A percentile compares a stretch with the other conserved stretches of the same genome.
Conservation (phyloP, 2,329 filamentous ascomycete species). For the Claviceps lovelessii region DNA sequence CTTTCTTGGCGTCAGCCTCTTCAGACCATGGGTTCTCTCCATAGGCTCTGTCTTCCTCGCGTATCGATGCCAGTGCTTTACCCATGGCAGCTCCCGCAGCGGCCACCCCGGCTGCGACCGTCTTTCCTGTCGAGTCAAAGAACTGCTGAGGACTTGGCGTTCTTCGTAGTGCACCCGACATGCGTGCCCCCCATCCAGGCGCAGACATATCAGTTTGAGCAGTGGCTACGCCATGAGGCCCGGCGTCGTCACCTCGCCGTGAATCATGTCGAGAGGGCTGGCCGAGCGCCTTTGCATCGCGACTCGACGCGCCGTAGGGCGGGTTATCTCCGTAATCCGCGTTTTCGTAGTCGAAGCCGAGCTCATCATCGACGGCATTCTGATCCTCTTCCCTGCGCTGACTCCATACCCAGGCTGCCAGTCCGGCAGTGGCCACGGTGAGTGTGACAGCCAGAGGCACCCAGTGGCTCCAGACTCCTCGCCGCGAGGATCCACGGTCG, state of each 20-base stretch:
- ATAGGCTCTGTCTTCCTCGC: slow-evolving; percentile 72
- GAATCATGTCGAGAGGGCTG: slow-evolving; percentile 20
- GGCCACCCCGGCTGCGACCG: slow-evolving; percentile 65
- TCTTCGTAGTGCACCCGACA: slow-evolving; percentile 67
- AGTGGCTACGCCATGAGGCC: slow-evolving; percentile 26
- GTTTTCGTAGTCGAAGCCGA: slow-evolving; percentile 32
- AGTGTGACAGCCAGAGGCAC: slow-evolving; percentile 76
- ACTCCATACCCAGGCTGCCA: slow-evolving; percentile 89
- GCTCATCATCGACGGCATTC: slow-evolving; percentile 41
- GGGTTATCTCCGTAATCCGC: slow-evolving; percentile 41
- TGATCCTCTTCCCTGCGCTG: slow-evolving; percentile 67
- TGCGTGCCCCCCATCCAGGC: slow-evolving; percentile 56
- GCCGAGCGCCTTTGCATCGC: slow-evolving; percentile 16
- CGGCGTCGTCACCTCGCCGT: slow-evolving; percentile 15
- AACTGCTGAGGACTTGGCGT: slow-evolving; percentile 82
- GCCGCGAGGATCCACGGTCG: slow-evolving; percentile 40
- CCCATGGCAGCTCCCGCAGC: slow-evolving; percentile 73
- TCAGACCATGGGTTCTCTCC: slow-evolving; percentile 86
- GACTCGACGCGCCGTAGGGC: slow-evolving; percentile 30
- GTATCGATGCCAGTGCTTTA: slow-evolving; percentile 67
- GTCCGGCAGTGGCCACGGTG: slow-evolving; percentile 70
- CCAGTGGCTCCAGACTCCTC: slow-evolving; percentile 66
- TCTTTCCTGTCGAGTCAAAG: slow-evolving; percentile 68
- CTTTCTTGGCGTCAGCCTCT: slow-evolving; percentile 58
- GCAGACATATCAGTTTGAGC: slow-evolving; percentile 18